Evolutionary conservation across 2,329 filamentous ascomycete species (phyloP), one percentile per base, ranked within the genome.

Genomic region (Chalara sp.): DNA sequence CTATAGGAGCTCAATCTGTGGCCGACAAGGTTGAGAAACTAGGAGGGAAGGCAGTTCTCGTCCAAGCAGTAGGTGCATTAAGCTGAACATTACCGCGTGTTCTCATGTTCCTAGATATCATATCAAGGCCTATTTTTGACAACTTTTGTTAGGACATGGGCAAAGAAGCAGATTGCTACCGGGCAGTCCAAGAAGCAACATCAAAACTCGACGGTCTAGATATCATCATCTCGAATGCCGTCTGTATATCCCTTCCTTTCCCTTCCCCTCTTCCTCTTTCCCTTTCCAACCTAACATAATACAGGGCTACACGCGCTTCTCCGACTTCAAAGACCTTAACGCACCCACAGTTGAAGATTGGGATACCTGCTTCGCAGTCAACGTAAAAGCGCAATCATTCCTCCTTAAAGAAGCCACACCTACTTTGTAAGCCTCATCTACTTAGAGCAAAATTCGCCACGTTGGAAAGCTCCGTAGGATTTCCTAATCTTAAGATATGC

Each of bases 141-240:
- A 37, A n/a, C 8, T 37, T 37, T 8, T 37, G 35, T 12, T 43
- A 81, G 75, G 82, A 87, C 61, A 76, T 79, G 56, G 79, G 77
- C 29, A 66, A 71, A 4, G 71, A 78, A 50, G 67, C 65, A 6
- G 81, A 83, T 44, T 81, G 79, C 54, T 67, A 70, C 44, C 69
- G 69, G 3, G 68, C 74, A 1, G 75, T 87, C 5, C 68, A 76
- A 50, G 70, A 79, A 42, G 75, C 79, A 2, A 74, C 80, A 53
- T 67, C 75, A 48, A 65, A 69, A 28, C 66, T 87, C 28, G 82
- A 81, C 3, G 82, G 83, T 0, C 62, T 87, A 32, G 83, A 87
- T 66, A 70, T 86, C 50, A 71, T 86, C 29, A 72, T 86, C 55
- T 79, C 79, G 8, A 86, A 87, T 65, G 82, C 83, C 13, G 78